Evolutionary conservation across 352 stramenopile species (phyloP), one percentile per base, ranked within the genome.

Genomic region (Phytopythium litorale): DNA sequence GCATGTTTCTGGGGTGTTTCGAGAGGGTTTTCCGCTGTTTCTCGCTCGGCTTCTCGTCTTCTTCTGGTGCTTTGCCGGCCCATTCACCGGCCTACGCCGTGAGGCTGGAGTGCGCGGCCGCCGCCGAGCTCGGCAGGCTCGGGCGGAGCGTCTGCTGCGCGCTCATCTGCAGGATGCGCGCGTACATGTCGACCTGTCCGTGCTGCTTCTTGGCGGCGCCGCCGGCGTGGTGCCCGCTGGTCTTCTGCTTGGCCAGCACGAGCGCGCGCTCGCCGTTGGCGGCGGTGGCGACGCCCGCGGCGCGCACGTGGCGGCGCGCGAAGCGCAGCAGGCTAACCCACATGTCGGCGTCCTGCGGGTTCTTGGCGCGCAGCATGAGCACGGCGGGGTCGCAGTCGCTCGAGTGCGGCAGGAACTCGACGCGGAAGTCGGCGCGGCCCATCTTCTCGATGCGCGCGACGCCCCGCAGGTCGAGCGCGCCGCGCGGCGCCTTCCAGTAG

Each of bases 251-350:
- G 53, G 53, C 53, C 33, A 59, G 37, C 53, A 59, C 53, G 37
- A 59, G 35, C 25, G 53, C 53, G 18, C 42, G 18, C 42, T 54
- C 32, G 19, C 56, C 25, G 40, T 33, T 53, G 28, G 28, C 9
- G 6, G 51, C 43, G 7, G 42, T 16, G 23, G 66, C 19, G 21
- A 25, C 23, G 25, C 72, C 67, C 11, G 67, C 63, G 1, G 56
- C 46, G 32, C 64, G 60, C 28, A 78, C 75, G 30, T 85, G 66
- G 38, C 82, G 76, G 63, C 84, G 81, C 21, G 81, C 73, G 33
- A 88, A 87, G 53, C 83, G 75, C 37, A 94, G 64, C 64, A 94
- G 53, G 30, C 87, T 88, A n/a, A 90, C 69, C 84, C 84, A 94
- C 38, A 91, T 61, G 49, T 86, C 79, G 25, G 79, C 72, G 46